These are phyloP conservation scores for Pezicula radicicola DNA, from an alignment of 2,329 filamentous ascomycete genomes.

Conservation along the genomic window DNA sequence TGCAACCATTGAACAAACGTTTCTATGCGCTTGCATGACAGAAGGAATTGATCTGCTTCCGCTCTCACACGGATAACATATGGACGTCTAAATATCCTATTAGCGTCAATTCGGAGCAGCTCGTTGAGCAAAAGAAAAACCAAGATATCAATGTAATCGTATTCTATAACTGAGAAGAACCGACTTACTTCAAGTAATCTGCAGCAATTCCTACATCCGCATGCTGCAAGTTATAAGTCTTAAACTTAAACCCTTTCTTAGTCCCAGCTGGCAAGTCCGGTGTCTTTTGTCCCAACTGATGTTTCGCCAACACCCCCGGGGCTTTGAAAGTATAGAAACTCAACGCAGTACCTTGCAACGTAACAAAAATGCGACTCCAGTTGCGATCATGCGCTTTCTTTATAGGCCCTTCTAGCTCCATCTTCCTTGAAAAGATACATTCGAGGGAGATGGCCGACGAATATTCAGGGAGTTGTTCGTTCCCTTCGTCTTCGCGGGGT, in stretches of 20 bases:
- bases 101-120: no score
- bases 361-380: slow-evolving; percentile 62
- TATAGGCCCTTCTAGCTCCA: slow-evolving; percentile 64
- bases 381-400: slow-evolving; percentile 59
- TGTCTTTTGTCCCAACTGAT: slow-evolving; percentile 44
- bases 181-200: slow-evolving; percentile 64
- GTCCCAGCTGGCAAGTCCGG: slow-evolving; percentile 50
- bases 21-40: slow-evolving; percentile 63
- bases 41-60: slow-evolving; percentile 71
- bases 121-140: no score
- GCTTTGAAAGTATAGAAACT: slow-evolving; percentile 63
- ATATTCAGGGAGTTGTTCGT: slow-evolving; percentile 52
- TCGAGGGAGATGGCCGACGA: slow-evolving; percentile 53
- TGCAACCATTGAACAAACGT: slow-evolving; percentile 69
- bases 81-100: slow-evolving; percentile 42
- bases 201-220: slow-evolving; percentile 73
- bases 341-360: slow-evolving; percentile 66
- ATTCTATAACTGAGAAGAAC: background rate
- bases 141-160: background rate
- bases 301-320: slow-evolving; percentile 46
- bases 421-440: slow-evolving; percentile 58
- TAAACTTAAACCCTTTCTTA: slow-evolving; percentile 54
- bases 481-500: slow-evolving; percentile 33
- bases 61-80: slow-evolving; percentile 70
- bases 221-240: slow-evolving; percentile 69